Evolutionary conservation across 306 rosid species (phyloP).

Genomic region (Geum urbanum): DNA sequence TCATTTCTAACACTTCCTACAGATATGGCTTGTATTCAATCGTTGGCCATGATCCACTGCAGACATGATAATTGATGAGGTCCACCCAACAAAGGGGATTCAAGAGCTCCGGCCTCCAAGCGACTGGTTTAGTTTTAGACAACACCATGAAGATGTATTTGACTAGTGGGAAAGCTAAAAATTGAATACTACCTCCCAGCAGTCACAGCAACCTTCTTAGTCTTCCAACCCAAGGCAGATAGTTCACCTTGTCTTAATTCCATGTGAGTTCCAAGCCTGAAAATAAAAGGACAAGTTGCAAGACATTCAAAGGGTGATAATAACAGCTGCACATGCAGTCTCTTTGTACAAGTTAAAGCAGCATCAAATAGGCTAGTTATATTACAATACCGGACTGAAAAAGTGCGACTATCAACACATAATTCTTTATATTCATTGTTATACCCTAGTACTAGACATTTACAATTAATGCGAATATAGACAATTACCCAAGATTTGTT

Average conservation of each 20-base stretch:
- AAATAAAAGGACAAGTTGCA: slow-evolving; percentile 20
- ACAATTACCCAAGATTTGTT: slow-evolving; percentile 73
- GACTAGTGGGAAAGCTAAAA: not conserved
- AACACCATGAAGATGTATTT: not conserved
- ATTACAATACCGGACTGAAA: not conserved
- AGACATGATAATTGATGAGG: too few species aligned
- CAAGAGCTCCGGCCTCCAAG: not conserved
- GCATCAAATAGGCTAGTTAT: slow-evolving; percentile 1
- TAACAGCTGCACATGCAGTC: not conserved
- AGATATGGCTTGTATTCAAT: not conserved
- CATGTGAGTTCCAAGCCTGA: slow-evolving; percentile 77
- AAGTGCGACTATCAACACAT: not conserved
- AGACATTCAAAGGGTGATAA: not conserved
- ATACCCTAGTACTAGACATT: not conserved
- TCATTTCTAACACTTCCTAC: not conserved
- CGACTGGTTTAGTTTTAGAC: not conserved
- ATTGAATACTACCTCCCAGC: slow-evolving; percentile 6
- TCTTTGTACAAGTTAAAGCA: not conserved
- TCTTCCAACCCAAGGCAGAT: slow-evolving; percentile 67
- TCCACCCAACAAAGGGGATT: not conserved
- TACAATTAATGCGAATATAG: slow-evolving; percentile 4
- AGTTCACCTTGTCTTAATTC: slow-evolving; percentile 66
- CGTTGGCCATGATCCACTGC: not conserved
- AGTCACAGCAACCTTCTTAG: slow-evolving; percentile 18
- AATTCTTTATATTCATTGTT: not conserved